Evolutionary conservation across 2,329 filamentous ascomycete genomes (phyloP), one percentile per base, ranked within the genome.

Genomic region (Nigrospora oryzae): DNA sequence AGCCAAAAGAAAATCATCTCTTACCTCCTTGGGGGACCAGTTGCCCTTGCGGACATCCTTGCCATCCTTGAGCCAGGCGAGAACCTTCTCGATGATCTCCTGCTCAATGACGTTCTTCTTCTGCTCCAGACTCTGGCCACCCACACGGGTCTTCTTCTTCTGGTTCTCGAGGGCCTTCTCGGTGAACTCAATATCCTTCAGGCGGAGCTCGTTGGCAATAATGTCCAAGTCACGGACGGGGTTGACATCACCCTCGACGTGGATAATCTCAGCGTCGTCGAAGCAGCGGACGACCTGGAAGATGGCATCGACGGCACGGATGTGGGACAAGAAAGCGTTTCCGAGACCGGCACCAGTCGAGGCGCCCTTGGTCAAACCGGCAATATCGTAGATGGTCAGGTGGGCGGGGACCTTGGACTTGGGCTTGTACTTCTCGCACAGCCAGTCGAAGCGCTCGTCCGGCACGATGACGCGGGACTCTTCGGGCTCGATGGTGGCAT

Each of bases 251-350:
- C 93, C 94, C 76, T 98, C 94, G 54, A 98, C 90, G 78, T 98
- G 93, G 59, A 96, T 97, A 60, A 98, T 98, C 71, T 98, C 93
- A 48, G 91, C 93, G 75, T 98, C 93, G 63, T 98, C 94, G 70
- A 98, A 96, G 72, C 87, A 95, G 59, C 90, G 84, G 34, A 96
- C 90, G 38, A 96, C 90, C 69, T 95, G 88, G 77, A 95, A 96
- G 69, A 96, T 95, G 67, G 90, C 90, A 74, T 96, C 90, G 67
- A 96, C 90, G 44, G 93, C 93, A 64, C 94, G 89, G 58, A 98
- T 98, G 69, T 98, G 93, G 34, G 93, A 97, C 72, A 98, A 75
- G 81, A 98, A 98, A 56, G 91, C 81, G 66, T 98, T 98, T 60
- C 93, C 93, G 23, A 98, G 84, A 77, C 93, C 93, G 56, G 89